phyloP scores from a whole-genome alignment of 768 basidiomycete species.

The Podaxis mareebaensis region DNA sequence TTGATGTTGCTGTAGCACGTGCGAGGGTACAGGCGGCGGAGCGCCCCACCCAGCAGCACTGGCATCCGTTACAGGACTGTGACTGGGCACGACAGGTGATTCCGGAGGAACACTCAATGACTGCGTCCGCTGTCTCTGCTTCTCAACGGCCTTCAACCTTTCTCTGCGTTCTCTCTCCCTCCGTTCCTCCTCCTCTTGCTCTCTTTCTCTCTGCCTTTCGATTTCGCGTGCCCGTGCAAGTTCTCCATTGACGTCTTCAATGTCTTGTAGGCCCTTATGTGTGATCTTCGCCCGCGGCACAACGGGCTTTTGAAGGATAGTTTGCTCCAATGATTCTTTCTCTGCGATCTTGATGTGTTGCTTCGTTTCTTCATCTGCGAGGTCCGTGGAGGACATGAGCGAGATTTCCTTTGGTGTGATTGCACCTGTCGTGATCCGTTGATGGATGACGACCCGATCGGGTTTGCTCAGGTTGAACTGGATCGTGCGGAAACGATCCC shows the following conservation, averaged over 20 bases:
- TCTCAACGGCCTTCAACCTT: constrained; percentile 48
- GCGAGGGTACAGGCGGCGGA: constrained; percentile 56
- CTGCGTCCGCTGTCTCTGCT: constrained; percentile 45
- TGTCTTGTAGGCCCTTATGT: constrained; percentile 90
- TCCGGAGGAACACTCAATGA: constrained; percentile 74
- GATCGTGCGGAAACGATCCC: constrained; percentile 89
- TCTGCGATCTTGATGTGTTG: constrained; percentile 81
- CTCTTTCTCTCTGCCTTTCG: constrained; percentile 61
- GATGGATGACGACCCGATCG: constrained; percentile 79
- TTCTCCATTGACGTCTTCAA: constrained; percentile 72
- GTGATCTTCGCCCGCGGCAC: constrained; percentile 81
- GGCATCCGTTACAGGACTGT: constrained; percentile 32
- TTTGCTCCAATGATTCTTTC: constrained; percentile 80
- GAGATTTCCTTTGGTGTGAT: constrained; percentile 75
- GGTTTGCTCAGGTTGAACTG: constrained; percentile 84
- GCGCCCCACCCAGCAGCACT: constrained; percentile 53
- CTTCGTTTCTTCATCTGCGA: constrained; percentile 86
- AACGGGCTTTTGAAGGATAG: constrained; percentile 72
- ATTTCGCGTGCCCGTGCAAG: constrained; percentile 39
- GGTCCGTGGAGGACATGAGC: constrained; percentile 83
- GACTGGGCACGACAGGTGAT: constrained; percentile 54
- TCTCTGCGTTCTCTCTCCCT: constrained; percentile 71
- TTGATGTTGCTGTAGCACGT: constrained; percentile 35
- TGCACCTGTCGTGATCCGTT: constrained; percentile 66
- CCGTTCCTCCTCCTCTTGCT: constrained; percentile 69